Percentiles rank a stretch among this genome's conserved stretches.
Conservation (phyloP, 2,329 filamentous ascomycete genomes). For the Colletotrichum sp. region DNA sequence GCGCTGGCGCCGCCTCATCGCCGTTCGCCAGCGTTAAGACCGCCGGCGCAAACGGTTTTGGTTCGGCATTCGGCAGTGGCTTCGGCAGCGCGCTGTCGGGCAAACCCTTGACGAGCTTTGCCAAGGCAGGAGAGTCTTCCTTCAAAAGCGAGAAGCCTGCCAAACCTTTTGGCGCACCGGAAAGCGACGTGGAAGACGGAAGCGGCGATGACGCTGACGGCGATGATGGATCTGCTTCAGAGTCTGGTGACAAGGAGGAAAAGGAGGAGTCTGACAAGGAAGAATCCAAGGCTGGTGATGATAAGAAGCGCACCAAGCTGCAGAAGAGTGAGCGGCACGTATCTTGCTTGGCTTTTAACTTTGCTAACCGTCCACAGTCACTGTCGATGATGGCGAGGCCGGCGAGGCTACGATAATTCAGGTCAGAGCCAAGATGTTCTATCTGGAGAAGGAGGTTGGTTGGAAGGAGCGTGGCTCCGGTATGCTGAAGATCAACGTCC, state of each 20-base stretch:
- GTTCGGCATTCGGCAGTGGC: constrained; percentile 39
- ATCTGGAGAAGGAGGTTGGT: constrained; percentile 71
- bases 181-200: constrained; percentile 64
- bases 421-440: constrained; percentile 84
- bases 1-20: constrained; percentile 39
- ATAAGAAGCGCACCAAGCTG: constrained; percentile 69
- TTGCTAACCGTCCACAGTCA: constrained; percentile 51
- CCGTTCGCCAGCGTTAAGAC: constrained; percentile 52
- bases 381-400: constrained; percentile 85
- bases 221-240: constrained; percentile 37
- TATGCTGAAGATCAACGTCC: constrained; percentile 83
- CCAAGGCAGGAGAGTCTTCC: constrained; percentile 59
- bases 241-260: constrained; percentile 47
- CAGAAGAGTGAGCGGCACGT: constrained; percentile 67
- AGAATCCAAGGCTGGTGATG: constrained; percentile 54
- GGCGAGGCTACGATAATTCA: constrained; percentile 77
- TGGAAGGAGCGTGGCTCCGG: constrained; percentile 93
- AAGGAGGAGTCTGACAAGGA: constrained; percentile 62
- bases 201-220: constrained; percentile 44
- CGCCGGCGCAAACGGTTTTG: constrained; percentile 50
- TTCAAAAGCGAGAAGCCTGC: constrained; percentile 64
- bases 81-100: constrained; percentile 51
- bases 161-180: constrained; percentile 79
- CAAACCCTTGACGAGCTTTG: constrained; percentile 70
- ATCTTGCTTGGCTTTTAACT: not conserved